A percentile compares a stretch with the other conserved stretches of the same genome.
phyloP scores from a whole-genome alignment of 2,329 filamentous ascomycete genomes.

The Monilinia polystroma region DNA sequence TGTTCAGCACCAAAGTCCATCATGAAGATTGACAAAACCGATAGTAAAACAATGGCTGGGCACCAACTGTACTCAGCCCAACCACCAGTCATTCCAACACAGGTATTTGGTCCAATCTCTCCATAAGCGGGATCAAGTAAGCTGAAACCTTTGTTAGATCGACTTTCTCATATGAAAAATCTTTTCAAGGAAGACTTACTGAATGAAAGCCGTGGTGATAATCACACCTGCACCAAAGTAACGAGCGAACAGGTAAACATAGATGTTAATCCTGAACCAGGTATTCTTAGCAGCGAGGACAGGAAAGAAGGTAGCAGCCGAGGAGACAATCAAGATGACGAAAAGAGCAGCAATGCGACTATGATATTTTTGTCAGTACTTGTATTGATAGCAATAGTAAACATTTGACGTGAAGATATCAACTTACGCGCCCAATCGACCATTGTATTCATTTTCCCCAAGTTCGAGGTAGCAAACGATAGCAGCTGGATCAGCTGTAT shows the following conservation, averaged over 20 bases:
- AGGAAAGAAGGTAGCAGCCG: conserved; percentile 63
- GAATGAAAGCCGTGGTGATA: conserved; percentile 74
- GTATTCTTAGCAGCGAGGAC: conserved; percentile 61
- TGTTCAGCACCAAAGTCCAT: conserved; percentile 60
- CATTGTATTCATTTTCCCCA: conserved; percentile 54
- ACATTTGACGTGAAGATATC: not conserved
- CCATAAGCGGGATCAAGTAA: conserved; percentile 47
- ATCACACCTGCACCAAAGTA: conserved; percentile 79
- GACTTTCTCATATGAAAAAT: not conserved
- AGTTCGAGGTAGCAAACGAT: conserved; percentile 52
- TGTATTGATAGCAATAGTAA: not conserved
- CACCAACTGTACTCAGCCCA: conserved; percentile 39
- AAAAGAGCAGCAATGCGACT: conserved; percentile 69
- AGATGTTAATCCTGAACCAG: conserved; percentile 57
- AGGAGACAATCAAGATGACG: conserved; percentile 66
- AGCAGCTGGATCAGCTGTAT: conserved; percentile 44
- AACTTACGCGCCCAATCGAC: conserved; percentile 53
- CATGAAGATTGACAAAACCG: conserved; percentile 55
- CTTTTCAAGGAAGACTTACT: conserved; percentile 47
- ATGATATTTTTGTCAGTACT: not conserved
- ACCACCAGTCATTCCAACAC: conserved; percentile 54
- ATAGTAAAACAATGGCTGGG: conserved; percentile 51
- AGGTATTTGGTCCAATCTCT: conserved; percentile 48
- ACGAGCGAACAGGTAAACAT: conserved; percentile 62
- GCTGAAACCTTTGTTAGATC: conserved; percentile 40